Evolutionary conservation across 2,329 filamentous ascomycete genomes (phyloP), one percentile per base, ranked within the genome.

Genomic region (Neoascochyta sp.): DNA sequence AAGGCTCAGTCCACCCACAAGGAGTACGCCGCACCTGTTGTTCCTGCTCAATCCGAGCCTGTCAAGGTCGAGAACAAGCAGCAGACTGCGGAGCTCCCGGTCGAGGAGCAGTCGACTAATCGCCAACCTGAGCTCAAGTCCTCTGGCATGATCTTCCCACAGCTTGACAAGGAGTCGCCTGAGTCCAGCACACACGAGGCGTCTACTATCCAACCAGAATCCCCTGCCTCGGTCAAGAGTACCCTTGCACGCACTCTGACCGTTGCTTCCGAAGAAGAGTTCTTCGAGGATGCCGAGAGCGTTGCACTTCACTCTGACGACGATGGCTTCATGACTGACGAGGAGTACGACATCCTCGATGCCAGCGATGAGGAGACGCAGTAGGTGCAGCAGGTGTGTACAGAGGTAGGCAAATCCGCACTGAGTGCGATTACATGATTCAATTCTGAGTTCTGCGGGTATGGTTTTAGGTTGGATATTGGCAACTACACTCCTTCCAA

Each of bases 301-400:
- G 67, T 80, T 35, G 70, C 74, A 6, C 59, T 69, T 27, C 52
- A 61, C 24, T 64, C 63, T 12, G 77, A 78, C n/a, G 80, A 81
- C 25, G 79, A 84, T 38, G 85, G 82, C 9, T 95, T 95, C 72
- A 68, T 94, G 71, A 96, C 92, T 0, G 92, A 98, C 44, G 92
- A 96, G 63, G 92, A 98, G 67, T 98, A 96, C 62, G 92, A 98
- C 54, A 89, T 96, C 45, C 78, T 96, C 24, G 88, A 95, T 67
- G 90, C 88, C 23, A 94, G 86, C 36, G 90, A 96, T 47, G 86
- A 94, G 62, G 90, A 96, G 34, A 47, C 51, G 39, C 35, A 32
- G 24, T 52, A 34, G 29, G 28, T 16, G 15, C 21, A 28, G n/a
- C 16, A n/a, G 5, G 10, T 16, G 14, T 25, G 22, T 34, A 36